A percentile compares a stretch with the other conserved stretches of the same genome.
Conservation (phyloP, 495 filamentous ascomycete species). For the Penicillium coffeae region DNA sequence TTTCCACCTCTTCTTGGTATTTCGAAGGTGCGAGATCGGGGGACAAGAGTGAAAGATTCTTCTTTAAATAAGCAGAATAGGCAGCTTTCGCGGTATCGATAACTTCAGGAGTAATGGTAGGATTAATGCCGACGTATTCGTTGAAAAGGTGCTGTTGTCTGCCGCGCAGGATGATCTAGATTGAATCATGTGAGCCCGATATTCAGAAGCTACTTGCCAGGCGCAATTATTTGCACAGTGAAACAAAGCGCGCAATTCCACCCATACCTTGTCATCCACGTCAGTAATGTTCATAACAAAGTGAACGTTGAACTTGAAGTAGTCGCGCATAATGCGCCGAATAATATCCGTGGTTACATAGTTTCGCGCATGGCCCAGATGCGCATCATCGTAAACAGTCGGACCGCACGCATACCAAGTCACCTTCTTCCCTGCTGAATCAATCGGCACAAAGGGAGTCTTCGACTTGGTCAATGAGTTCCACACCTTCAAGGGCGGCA, state of each 20-base stretch:
- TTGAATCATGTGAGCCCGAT: neutral
- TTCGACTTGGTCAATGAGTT: conserved; percentile 75
- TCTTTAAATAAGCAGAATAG: conserved; percentile 67
- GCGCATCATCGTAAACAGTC: conserved; percentile 87
- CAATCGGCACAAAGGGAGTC: conserved; percentile 71
- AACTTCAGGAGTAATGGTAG: conserved; percentile 47
- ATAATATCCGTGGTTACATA: conserved; percentile 95
- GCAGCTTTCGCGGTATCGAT: conserved; percentile 59
- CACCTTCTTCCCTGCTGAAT: conserved; percentile 61
- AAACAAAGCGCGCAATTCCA: neutral
- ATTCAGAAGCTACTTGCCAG: no score
- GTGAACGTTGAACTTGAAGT: conserved; percentile 79
- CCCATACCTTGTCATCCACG: conserved; percentile 81
- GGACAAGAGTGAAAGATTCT: conserved; percentile 66
- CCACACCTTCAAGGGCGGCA: conserved; percentile 50
- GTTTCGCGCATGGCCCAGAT: conserved; percentile 88
- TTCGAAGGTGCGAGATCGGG: conserved; percentile 34
- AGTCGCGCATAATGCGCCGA: conserved; percentile 77
- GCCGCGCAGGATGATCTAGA: conserved; percentile 76
- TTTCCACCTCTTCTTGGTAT: conserved; percentile 54
- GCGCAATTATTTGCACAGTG: no score
- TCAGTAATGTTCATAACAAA: conserved; percentile 98
- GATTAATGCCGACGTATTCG: conserved; percentile 46
- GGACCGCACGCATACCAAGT: conserved; percentile 91
- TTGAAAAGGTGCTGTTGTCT: conserved; percentile 71